These are phyloP conservation scores for Amanita rimosa DNA, from an alignment of 768 basidiomycete genomes.

Conservation along the genomic window DNA sequence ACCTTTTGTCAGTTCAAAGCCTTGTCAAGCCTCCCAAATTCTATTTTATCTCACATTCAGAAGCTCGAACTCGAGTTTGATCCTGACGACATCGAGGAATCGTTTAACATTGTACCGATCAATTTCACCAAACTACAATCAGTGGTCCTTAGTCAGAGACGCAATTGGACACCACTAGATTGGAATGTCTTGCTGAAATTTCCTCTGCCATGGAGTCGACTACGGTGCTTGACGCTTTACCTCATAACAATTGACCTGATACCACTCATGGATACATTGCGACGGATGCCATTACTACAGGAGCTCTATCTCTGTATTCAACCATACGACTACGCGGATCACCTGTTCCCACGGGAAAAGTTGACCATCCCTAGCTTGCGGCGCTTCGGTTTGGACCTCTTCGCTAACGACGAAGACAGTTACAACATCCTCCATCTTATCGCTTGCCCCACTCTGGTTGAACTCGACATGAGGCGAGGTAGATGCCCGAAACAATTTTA, in stretches of 20 bases:
- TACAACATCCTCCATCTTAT: not conserved
- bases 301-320: not conserved
- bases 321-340: no score
- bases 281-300: not conserved
- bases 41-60: no score
- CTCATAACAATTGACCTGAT: no score
- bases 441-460: not conserved
- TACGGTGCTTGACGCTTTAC: not conserved
- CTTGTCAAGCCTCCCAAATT: no score
- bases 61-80: not conserved
- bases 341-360: no score
- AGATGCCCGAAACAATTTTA: not conserved
- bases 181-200: not conserved
- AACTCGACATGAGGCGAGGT: not conserved
- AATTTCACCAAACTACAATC: not conserved
- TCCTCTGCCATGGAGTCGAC: not conserved
- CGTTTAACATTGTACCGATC: not conserved
- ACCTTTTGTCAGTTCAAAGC: no score
- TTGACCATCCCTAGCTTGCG: not conserved
- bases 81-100: accelerated
- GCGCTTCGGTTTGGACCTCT: not conserved
- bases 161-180: not conserved
- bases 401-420: no score
- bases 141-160: not conserved
- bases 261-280: not conserved